Evolutionary conservation across 2,329 filamentous ascomycete species (phyloP).

Genomic region (Fusarium pseudocircinatum): DNA sequence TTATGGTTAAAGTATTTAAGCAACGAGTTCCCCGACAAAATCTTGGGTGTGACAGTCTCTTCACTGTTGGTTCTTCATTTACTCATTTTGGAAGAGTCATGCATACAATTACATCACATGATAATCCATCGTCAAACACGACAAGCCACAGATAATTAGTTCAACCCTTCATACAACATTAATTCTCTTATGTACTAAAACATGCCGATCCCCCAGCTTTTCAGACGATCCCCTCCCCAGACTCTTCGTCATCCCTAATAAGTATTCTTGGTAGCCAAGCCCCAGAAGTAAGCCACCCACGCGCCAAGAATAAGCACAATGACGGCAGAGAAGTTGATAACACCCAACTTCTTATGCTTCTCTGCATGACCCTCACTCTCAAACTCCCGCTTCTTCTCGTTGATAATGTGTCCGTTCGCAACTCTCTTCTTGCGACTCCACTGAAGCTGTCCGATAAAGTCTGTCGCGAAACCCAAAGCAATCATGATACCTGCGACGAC

Average conservation of each 20-base stretch:
- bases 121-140: background rate
- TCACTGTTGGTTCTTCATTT: background rate
- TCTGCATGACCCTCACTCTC: slow-evolving; percentile 46
- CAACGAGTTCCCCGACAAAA: background rate
- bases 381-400: slow-evolving; percentile 54
- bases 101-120: background rate
- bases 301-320: slow-evolving; percentile 59
- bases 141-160: background rate
- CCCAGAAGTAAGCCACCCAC: slow-evolving; percentile 69
- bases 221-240: background rate
- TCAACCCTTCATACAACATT: background rate
- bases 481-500: slow-evolving; percentile 55
- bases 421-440: slow-evolving; percentile 67
- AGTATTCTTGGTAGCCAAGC: slow-evolving; percentile 61
- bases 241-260: background rate
- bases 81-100: too few species aligned
- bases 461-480: slow-evolving; percentile 48
- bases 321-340: slow-evolving; percentile 55
- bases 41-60: background rate
- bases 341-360: slow-evolving; percentile 54
- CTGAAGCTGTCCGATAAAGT: slow-evolving; percentile 61
- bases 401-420: slow-evolving; percentile 54
- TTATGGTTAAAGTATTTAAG: background rate
- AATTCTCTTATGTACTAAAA: fast-evolving
- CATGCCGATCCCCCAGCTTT: background rate